phyloP scores from a whole-genome alignment of 306 rosid species.

The Quercus robur region DNA sequence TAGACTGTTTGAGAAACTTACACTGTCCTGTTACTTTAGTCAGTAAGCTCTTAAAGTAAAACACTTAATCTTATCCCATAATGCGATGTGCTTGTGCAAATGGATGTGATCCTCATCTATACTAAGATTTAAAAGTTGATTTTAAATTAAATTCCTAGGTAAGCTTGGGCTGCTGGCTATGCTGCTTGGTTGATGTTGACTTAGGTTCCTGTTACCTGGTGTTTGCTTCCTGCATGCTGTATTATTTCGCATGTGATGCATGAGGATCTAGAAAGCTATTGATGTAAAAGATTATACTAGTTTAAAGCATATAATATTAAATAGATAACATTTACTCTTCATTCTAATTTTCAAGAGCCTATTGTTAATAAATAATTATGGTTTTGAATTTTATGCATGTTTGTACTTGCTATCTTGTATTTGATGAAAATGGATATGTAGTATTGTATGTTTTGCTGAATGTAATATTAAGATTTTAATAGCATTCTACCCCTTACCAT shows the following conservation, averaged over 20 bases:
- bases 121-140: background rate
- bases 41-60: background rate
- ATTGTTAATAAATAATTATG: background rate
- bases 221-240: background rate
- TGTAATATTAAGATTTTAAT: background rate
- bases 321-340: background rate
- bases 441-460: background rate
- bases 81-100: background rate
- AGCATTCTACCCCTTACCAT: background rate
- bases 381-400: background rate
- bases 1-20: background rate
- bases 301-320: background rate
- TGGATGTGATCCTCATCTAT: background rate
- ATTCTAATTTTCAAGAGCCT: background rate
- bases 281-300: background rate
- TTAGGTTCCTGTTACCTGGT: background rate
- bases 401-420: background rate
- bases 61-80: background rate
- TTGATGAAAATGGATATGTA: background rate
- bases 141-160: background rate
- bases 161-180: too few species aligned
- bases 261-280: background rate
- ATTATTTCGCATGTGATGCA: background rate
- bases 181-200: background rate
- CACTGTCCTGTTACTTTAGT: background rate